phyloP scores from a whole-genome alignment of 345 rosid genomes.

The Stellera chamaejasme region DNA sequence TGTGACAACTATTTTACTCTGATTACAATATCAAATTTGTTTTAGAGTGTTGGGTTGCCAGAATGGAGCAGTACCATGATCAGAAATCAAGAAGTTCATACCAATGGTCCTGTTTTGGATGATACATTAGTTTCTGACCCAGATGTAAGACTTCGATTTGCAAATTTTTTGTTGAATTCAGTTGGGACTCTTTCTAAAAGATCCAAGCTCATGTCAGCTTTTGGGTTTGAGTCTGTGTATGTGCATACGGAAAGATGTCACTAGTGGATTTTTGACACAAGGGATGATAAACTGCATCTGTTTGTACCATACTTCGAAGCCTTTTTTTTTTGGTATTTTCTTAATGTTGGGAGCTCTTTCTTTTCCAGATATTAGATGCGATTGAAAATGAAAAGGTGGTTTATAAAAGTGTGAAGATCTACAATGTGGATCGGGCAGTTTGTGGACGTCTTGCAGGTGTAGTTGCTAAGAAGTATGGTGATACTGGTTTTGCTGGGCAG shows the following conservation, averaged over 20 bases:
- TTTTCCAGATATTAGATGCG: conserved; percentile 61
- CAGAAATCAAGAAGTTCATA: conserved; percentile 85
- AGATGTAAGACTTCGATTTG: conserved; percentile 38
- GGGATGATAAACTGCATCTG: neutral
- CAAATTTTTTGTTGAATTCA: neutral
- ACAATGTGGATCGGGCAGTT: conserved; percentile 91
- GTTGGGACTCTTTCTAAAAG: too few relatives aligned
- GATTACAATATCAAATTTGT: conserved; percentile 8
- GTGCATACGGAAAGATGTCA: too few relatives aligned
- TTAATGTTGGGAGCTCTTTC: conserved; percentile 1
- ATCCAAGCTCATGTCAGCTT: too few relatives aligned
- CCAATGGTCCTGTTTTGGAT: conserved; percentile 83
- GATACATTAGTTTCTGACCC: conserved; percentile 74
- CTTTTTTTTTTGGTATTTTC: neutral
- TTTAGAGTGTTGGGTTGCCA: conserved; percentile 78
- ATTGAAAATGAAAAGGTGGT: conserved; percentile 78
- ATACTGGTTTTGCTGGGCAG: conserved; percentile 98
- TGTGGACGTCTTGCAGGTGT: conserved; percentile 95
- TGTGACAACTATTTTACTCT: conserved; percentile 5
- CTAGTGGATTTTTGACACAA: neutral
- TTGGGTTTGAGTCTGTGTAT: too few relatives aligned
- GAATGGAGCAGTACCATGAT: conserved; percentile 85
- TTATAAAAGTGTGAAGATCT: conserved; percentile 60
- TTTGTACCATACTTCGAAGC: conserved; percentile 1
- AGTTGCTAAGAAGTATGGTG: conserved; percentile 90